phyloP scores from a whole-genome alignment of 331 rosid species.

The Spiraea crenata region DNA sequence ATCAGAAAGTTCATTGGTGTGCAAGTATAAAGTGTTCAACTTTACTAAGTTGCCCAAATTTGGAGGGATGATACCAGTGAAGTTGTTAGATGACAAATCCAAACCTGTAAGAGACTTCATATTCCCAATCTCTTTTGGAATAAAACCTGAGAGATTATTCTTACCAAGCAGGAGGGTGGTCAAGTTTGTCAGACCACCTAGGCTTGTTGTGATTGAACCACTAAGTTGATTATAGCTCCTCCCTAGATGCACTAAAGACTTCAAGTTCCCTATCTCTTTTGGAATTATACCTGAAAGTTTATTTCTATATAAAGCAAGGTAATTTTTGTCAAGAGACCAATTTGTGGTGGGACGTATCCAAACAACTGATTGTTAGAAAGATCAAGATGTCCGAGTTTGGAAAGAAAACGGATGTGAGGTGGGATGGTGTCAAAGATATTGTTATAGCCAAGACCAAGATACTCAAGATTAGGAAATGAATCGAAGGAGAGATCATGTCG shows the following conservation, averaged over 20 bases:
- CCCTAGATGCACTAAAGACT: neutral
- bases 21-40: no score
- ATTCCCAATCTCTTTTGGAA: no score
- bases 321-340: neutral
- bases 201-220: no score
- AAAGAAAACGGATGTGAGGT: conserved; percentile 21
- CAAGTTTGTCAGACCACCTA: no score
- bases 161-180: no score
- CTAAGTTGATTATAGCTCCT: neutral
- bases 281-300: conserved; percentile 15
- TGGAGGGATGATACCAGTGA: no score
- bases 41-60: no score
- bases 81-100: no score
- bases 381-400: conserved; percentile 22
- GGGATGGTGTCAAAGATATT: conserved; percentile 28
- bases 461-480: conserved; percentile 26
- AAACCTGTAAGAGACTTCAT: no score
- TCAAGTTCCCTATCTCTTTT: conserved; percentile 16
- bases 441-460: conserved; percentile 21
- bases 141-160: no score
- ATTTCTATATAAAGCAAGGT: neutral
- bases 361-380: conserved; percentile 15
- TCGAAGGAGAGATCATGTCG: conserved; percentile 22
- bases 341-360: conserved; percentile 22
- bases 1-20: no score